Percentiles rank a stretch among this genome's conserved stretches.
Conservation (phyloP, 805 yeast genomes). For the Starmerella vitae region DNA sequence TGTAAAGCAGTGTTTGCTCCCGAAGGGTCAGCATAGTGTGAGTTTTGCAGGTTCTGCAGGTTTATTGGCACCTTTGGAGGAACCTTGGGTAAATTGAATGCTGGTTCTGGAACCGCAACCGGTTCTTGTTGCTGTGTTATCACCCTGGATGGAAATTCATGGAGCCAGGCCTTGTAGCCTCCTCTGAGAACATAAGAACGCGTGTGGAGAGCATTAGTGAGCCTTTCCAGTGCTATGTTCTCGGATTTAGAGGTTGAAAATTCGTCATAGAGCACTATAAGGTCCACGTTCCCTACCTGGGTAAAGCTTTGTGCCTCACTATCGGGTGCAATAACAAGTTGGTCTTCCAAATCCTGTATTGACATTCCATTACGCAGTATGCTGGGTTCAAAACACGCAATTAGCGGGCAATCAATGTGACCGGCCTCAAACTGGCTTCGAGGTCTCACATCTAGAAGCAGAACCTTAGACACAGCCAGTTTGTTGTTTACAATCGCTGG, state of each 20-base stretch:
- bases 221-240: slow-evolving; percentile 28
- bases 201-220: slow-evolving; percentile 31
- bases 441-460: slow-evolving; percentile 63
- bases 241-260: slow-evolving; percentile 13
- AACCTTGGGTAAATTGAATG: too few relatives aligned
- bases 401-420: slow-evolving; percentile 47
- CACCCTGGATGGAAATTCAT: slow-evolving; percentile 14
- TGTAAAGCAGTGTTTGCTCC: too few relatives aligned
- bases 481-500: slow-evolving; percentile 12
- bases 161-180: slow-evolving; percentile 40
- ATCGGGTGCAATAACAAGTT: slow-evolving; percentile 44
- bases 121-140: background rate
- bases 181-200: slow-evolving; percentile 36
- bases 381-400: slow-evolving; percentile 67
- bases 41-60: too few relatives aligned
- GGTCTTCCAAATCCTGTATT: slow-evolving; percentile 53
- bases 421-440: slow-evolving; percentile 44
- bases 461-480: slow-evolving; percentile 23
- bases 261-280: slow-evolving; percentile 55
- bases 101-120: too few relatives aligned
- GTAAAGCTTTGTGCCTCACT: slow-evolving; percentile 43
- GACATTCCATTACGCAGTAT: slow-evolving; percentile 38
- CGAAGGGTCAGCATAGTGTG: too few relatives aligned
- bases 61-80: too few relatives aligned
- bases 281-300: slow-evolving; percentile 41